These are phyloP conservation scores for Phytophthora uliginosa DNA, from an alignment of 352 stramenopile genomes.

Conservation along the genomic window DNA sequence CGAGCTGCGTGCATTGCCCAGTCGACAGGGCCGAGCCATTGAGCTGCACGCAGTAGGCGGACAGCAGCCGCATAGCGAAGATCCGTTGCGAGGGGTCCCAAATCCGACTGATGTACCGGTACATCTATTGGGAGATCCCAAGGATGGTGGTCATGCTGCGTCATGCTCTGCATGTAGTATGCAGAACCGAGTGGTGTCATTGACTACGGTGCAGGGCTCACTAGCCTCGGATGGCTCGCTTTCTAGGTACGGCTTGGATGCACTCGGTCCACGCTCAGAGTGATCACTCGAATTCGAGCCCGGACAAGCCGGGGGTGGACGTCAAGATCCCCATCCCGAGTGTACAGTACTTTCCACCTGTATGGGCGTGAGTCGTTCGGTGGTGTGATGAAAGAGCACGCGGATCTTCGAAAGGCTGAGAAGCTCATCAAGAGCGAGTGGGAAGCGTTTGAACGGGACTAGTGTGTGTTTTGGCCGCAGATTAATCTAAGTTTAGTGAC, in stretches of 20 bases:
- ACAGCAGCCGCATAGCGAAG: conserved; percentile 23
- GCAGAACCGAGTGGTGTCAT: too few relatives aligned
- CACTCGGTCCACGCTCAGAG: neutral
- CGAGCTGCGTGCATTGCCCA: conserved; percentile 39
- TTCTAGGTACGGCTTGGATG: neutral
- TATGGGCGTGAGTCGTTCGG: too few relatives aligned
- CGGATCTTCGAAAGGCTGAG: too few relatives aligned
- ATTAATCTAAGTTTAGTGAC: too few relatives aligned
- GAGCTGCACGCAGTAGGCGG: conserved; percentile 40
- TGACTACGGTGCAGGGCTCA: neutral
- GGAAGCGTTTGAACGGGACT: too few relatives aligned
- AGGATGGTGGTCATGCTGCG: neutral
- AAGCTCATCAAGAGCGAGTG: too few relatives aligned
- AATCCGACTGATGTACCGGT: conserved; percentile 11
- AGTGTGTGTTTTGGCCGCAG: too few relatives aligned
- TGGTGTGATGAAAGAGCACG: too few relatives aligned
- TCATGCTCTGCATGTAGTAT: too few relatives aligned
- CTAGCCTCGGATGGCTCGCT: neutral
- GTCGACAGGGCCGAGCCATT: conserved; percentile 27
- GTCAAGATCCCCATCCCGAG: too few relatives aligned
- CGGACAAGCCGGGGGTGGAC: too few relatives aligned
- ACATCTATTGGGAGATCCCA: neutral
- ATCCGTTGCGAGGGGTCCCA: neutral
- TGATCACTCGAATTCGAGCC: neutral
- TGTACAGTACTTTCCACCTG: too few relatives aligned